Evolutionary conservation across 2,329 filamentous ascomycete genomes (phyloP), one percentile per base, ranked within the genome.

Genomic region (Eutypella sp.): DNA sequence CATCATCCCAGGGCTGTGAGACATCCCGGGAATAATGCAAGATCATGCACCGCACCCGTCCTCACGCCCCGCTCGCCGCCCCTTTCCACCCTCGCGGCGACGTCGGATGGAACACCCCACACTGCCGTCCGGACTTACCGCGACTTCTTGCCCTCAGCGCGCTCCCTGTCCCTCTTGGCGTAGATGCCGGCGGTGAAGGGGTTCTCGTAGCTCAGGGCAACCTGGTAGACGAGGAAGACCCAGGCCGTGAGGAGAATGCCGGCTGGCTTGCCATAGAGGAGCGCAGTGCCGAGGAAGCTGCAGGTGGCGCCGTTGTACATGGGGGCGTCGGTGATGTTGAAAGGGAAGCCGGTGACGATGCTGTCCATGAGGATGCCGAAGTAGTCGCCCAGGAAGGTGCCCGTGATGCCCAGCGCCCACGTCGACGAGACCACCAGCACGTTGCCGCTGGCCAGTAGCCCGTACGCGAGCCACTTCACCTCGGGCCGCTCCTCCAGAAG

Each of bases 331-430:
- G 85, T 91, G 50, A 97, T 78, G 68, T 87, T 97, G 78, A 99
- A 99, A 2, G 93, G 93, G 65, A 99, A 99, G 13, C 88, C 86
- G 11, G 90, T 95, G 43, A 99, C 91, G 60, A 92, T 92, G 56
- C 85, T 74, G 64, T 97, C 92, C 90, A 96, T 95, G 55, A 99
- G 76, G 66, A 97, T 96, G 57, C 93, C 93, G 65, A 97, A 99
- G 76, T 99, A 99, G 73, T 99, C 93, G 57, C 93, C 93, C 29
- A 99, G 76, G 66, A 96, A 99, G 31, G 93, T 99, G 52, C 93
- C 93, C 1, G 90, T 96, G 60, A 99, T 82, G 47, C 93, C 93
- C 34, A 99, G 82, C 27, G 84, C 87, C 82, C 84, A 96, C 70
- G 95, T 97, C 50, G 87, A 93, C 27, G 85, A 85, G 42, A 97